These are phyloP conservation scores for Daldinia eschscholtzii DNA, from an alignment of 2,329 filamentous ascomycete genomes.

Conservation along the genomic window DNA sequence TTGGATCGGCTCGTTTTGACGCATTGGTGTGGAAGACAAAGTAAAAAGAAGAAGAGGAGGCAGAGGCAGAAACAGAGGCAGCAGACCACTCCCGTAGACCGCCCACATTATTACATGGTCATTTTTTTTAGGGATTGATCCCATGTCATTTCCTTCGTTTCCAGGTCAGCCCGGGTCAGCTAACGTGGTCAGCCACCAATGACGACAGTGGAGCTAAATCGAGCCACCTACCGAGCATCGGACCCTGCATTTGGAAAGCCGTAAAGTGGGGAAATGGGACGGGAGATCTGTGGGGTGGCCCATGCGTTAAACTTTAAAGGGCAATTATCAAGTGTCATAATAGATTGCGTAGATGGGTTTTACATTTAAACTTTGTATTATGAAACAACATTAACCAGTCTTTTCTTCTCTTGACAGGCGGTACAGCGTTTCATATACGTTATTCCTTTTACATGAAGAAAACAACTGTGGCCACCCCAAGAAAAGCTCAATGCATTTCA, in stretches of 20 bases:
- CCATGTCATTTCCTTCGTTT: conserved; percentile 33
- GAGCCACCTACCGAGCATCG: conserved; percentile 44
- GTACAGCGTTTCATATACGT: background rate
- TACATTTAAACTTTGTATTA: conserved; percentile 7
- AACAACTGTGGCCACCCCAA: background rate
- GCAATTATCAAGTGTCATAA: conserved; percentile 9
- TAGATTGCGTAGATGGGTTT: background rate
- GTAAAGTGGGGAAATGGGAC: conserved; percentile 37
- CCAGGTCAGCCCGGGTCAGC: conserved; percentile 21
- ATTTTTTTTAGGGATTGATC: conserved; percentile 39
- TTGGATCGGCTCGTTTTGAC: conserved; percentile 27
- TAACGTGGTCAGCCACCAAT: conserved; percentile 42
- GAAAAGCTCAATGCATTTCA: background rate
- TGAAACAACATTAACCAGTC: background rate
- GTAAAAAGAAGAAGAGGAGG: conserved; percentile 19
- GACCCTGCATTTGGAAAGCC: conserved; percentile 45
- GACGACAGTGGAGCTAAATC: conserved; percentile 44
- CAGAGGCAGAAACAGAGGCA: conserved; percentile 17
- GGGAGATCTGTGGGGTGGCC: conserved; percentile 36
- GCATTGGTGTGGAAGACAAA: conserved; percentile 35
- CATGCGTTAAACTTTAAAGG: conserved; percentile 28
- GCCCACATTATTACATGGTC: conserved; percentile 35
- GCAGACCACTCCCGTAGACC: conserved; percentile 37
- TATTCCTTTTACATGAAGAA: background rate
- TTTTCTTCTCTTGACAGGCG: too few species aligned